These are phyloP conservation scores for Vitis rupestris DNA, from an alignment of 164 flowering plant species.

Conservation along the genomic window DNA sequence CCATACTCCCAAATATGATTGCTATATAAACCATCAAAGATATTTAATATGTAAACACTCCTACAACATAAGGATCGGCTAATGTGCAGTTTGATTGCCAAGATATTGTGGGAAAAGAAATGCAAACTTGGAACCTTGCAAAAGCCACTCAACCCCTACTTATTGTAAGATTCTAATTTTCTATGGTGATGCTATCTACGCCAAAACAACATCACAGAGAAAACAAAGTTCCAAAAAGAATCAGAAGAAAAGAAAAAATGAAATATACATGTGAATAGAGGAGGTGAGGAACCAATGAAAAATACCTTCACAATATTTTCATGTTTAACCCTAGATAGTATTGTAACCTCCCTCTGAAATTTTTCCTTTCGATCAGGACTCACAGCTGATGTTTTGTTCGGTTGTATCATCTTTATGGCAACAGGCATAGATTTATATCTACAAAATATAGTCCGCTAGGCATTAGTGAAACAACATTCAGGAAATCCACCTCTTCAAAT, in stretches of 20 bases:
- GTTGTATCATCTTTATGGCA: slow-evolving; percentile 39
- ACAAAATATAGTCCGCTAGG: neutral
- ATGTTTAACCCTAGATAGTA: slow-evolving; percentile 27
- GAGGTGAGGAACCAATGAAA: neutral
- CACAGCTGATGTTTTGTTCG: slow-evolving; percentile 17
- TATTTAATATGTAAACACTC: neutral
- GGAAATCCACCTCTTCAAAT: neutral
- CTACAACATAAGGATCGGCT: neutral
- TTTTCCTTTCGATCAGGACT: slow-evolving; percentile 21
- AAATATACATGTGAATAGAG: neutral
- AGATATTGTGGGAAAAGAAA: neutral
- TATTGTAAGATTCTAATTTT: neutral
- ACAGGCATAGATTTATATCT: slow-evolving; percentile 37
- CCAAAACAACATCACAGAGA: neutral
- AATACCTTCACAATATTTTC: slow-evolving; percentile 44
- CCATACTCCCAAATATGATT: neutral
- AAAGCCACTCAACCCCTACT: neutral
- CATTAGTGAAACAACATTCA: neutral
- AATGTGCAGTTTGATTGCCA: neutral
- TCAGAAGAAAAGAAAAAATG: neutral
- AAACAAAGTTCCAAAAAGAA: neutral
- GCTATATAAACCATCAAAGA: neutral
- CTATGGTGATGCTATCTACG: too few relatives aligned
- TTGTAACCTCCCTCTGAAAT: slow-evolving; percentile 39
- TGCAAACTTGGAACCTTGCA: neutral